Evolutionary conservation across 2,329 filamentous ascomycete species (phyloP).

Genomic region (Fusarium sp.): DNA sequence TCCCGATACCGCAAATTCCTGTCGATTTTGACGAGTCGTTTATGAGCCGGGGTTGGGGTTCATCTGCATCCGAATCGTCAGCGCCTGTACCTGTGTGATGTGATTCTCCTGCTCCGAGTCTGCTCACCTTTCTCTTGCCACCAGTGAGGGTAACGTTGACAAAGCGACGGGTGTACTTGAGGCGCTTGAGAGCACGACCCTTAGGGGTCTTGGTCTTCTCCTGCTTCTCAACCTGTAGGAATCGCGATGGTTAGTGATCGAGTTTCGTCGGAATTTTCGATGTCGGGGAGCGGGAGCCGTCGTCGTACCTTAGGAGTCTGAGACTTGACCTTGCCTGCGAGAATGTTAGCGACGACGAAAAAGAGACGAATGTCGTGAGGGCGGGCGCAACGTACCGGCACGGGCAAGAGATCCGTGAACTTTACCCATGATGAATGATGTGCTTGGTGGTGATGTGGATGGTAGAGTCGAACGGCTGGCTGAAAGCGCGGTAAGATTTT

Average conservation of each 20-base stretch:
- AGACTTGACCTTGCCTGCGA: slow-evolving; percentile 97
- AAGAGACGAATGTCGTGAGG: slow-evolving; percentile 7
- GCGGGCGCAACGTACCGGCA: slow-evolving; percentile 63
- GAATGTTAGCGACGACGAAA: slow-evolving; percentile 57
- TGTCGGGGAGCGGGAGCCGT: slow-evolving; percentile 23
- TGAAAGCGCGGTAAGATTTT: slow-evolving; percentile 45
- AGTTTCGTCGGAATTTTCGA: slow-evolving; percentile 38
- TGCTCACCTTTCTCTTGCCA: slow-evolving; percentile 94
- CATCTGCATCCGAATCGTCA: slow-evolving; percentile 69
- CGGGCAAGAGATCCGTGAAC: slow-evolving; percentile 93
- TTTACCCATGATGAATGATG: slow-evolving; percentile 79
- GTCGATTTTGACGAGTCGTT: slow-evolving; percentile 41
- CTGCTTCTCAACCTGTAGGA: slow-evolving; percentile 78
- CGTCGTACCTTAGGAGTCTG: slow-evolving; percentile 86
- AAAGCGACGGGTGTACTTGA: slow-evolving; percentile 96
- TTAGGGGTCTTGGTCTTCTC: slow-evolving; percentile 98
- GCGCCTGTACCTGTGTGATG: slow-evolving; percentile 2
- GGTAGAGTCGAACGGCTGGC: slow-evolving; percentile 44
- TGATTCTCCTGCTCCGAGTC: neutral
- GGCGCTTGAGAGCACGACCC: slow-evolving; percentile 96
- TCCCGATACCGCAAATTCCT: slow-evolving; percentile 43
- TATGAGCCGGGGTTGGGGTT: slow-evolving; percentile 86
- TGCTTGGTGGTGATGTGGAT: slow-evolving; percentile 49
- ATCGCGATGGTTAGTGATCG: slow-evolving; percentile 44
- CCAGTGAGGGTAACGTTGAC: slow-evolving; percentile 97